A percentile compares a stretch with the other conserved stretches of the same genome.
phyloP scores from a whole-genome alignment of 306 rosid species.

The Coriaria nepalensis region DNA sequence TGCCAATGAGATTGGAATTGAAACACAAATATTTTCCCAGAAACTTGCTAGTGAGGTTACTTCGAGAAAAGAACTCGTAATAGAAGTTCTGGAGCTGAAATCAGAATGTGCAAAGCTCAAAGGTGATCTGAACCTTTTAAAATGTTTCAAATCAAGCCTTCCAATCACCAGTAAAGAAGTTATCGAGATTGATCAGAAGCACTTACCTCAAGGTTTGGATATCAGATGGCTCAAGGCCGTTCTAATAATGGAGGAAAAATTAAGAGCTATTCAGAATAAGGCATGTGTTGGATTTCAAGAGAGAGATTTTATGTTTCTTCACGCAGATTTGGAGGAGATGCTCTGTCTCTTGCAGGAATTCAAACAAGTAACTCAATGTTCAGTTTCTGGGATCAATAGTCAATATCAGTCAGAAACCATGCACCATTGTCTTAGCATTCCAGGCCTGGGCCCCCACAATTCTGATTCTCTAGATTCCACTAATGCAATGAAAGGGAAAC shows the following conservation, averaged over 20 bases:
- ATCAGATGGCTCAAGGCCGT: constrained; percentile 57
- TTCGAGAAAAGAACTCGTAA: constrained; percentile 59
- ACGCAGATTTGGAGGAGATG: constrained; percentile 50
- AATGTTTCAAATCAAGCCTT: constrained; percentile 32
- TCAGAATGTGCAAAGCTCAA: constrained; percentile 68
- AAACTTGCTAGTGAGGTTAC: constrained; percentile 71
- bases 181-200: constrained; percentile 28
- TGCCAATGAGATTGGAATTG: constrained; percentile 61
- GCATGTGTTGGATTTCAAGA: constrained; percentile 55
- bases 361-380: constrained; percentile 47
- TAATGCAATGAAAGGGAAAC: constrained; percentile 50
- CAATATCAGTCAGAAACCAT: constrained; percentile 48
- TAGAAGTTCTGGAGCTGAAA: constrained; percentile 57
- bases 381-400: constrained; percentile 45
- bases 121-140: constrained; percentile 52
- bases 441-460: constrained; percentile 48
- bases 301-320: constrained; percentile 44
- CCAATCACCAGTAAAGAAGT: constrained; percentile 29
- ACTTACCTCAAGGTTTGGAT: constrained; percentile 36
- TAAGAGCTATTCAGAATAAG: constrained; percentile 57
- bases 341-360: constrained; percentile 48
- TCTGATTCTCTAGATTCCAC: constrained; percentile 56
- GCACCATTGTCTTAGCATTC: constrained; percentile 39
- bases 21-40: constrained; percentile 44
- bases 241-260: constrained; percentile 61